Conservation (phyloP, 1,284 basidiomycete species). For the Microbotryomycetes sp. region DNA sequence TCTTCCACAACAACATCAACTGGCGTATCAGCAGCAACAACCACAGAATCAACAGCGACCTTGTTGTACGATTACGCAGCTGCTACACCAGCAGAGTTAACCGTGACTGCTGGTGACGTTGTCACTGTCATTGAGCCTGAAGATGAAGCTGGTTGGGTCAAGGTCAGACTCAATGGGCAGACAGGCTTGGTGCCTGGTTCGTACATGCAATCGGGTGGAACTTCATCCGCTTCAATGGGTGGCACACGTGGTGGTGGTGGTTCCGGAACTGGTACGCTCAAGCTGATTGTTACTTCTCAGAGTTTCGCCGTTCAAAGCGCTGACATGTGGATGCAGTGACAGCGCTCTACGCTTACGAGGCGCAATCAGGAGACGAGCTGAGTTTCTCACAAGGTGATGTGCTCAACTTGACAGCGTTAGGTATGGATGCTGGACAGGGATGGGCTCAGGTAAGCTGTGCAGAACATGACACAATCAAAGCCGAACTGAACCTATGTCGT, state of each 20-base stretch:
- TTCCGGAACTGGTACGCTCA: neutral
- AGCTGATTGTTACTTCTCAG: neutral
- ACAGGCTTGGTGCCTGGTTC: conserved; percentile 70
- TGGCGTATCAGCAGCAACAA: neutral
- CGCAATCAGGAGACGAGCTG: conserved; percentile 64
- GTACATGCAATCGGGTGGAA: conserved; percentile 53
- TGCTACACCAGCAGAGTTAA: conserved; percentile 66
- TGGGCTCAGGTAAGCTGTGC: conserved; percentile 32
- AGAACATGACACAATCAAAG: too few relatives aligned
- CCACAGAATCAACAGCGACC: conserved; percentile 46
- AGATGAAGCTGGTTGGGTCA: conserved; percentile 79
- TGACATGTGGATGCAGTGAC: too few relatives aligned
- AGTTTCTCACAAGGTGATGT: conserved; percentile 55
- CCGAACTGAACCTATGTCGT: too few relatives aligned
- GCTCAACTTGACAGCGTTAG: conserved; percentile 52
- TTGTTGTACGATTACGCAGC: conserved; percentile 65
- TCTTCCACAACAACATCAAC: neutral
- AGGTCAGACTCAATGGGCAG: conserved; percentile 54
- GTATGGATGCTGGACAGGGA: conserved; percentile 18
- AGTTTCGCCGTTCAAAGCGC: too few relatives aligned
- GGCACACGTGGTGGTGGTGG: too few relatives aligned
- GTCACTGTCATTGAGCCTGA: conserved; percentile 65
- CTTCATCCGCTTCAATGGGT: neutral
- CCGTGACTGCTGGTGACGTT: conserved; percentile 55
- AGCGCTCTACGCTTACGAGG: conserved; percentile 61